A percentile compares a stretch with the other conserved stretches of the same genome.
phyloP scores from a whole-genome alignment of 179 eudicot species.

The Corrigiola litoralis region DNA sequence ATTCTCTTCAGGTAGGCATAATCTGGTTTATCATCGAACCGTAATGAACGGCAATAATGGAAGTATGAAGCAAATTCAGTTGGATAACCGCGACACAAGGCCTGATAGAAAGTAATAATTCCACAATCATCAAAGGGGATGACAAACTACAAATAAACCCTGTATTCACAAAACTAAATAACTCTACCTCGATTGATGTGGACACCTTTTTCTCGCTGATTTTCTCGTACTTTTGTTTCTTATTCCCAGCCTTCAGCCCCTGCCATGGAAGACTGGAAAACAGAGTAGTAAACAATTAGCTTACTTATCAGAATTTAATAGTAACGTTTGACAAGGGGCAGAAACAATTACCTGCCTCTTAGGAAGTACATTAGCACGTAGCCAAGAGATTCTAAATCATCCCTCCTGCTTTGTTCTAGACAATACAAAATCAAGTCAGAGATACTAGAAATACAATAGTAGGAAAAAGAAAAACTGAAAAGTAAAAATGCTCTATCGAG shows the following conservation, averaged over 20 bases:
- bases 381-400: conserved; percentile 97
- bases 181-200: conserved; percentile 81
- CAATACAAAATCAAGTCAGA: conserved; percentile 23
- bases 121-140: not conserved
- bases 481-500: not conserved
- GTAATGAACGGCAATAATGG: conserved; percentile 90
- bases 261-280: conserved; percentile 94
- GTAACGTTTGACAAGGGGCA: not conserved
- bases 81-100: conserved; percentile 88
- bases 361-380: conserved; percentile 92
- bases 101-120: conserved; percentile 36
- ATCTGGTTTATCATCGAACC: conserved; percentile 96
- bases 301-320: not conserved
- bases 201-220: conserved; percentile 90
- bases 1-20: conserved; percentile 92
- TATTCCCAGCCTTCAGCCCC: conserved; percentile 91
- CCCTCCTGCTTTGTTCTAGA: conserved; percentile 93
- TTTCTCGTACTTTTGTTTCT: conserved; percentile 94
- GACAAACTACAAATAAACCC: not conserved
- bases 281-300: not conserved
- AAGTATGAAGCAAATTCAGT: conserved; percentile 92
- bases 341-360: conserved; percentile 68
- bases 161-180: not conserved
- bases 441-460: not conserved
- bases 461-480: not conserved